A percentile compares a stretch with the other conserved stretches of the same genome.
phyloP scores from a whole-genome alignment of 345 rosid species.

The Nasturtium officinale region DNA sequence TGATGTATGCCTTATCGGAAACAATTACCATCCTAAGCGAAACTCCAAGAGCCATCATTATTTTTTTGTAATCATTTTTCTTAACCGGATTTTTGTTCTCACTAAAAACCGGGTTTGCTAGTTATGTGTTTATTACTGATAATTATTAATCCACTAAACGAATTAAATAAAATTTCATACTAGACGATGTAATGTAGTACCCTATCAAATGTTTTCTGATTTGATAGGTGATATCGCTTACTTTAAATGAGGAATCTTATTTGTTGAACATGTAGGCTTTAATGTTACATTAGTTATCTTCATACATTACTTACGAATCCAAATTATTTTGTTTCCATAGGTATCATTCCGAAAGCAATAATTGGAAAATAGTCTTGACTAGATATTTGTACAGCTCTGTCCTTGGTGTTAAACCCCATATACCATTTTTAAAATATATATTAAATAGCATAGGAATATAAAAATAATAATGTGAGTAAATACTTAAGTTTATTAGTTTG shows the following conservation, averaged over 20 bases:
- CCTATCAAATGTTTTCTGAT: background rate
- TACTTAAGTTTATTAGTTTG: background rate
- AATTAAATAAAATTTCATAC: background rate
- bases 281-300: background rate
- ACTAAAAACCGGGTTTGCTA: background rate
- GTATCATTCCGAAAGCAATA: background rate
- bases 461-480: too few species aligned
- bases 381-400: background rate
- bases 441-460: too few species aligned
- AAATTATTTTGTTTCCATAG: background rate
- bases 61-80: constrained; percentile 18
- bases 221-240: background rate
- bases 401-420: background rate
- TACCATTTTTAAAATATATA: background rate
- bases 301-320: background rate
- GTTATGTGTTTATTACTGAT: background rate
- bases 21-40: constrained; percentile 34
- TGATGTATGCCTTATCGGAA: constrained; percentile 37
- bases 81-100: constrained; percentile 13
- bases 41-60: constrained; percentile 38
- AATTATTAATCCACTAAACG: constrained; percentile 3
- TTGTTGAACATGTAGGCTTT: background rate
- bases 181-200: background rate
- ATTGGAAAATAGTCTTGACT: background rate
- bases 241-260: background rate